Base-by-base conservation (phyloP, 2,329 filamentous ascomycete genomes). In the Neonectria faginata region DNA sequence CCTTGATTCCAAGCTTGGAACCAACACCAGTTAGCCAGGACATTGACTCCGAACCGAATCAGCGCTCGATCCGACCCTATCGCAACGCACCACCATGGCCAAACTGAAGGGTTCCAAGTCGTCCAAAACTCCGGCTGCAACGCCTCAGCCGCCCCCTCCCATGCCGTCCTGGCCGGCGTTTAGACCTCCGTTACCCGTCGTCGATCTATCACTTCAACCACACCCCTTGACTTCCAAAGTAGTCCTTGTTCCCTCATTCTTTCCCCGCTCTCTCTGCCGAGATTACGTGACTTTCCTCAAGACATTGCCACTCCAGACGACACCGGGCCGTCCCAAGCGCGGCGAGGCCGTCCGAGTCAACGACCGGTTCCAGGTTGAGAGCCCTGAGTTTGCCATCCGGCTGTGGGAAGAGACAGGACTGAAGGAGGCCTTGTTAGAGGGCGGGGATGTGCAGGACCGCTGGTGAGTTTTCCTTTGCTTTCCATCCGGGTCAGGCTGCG, bases 311-410 rank as follows among this genome's bases (percentile, higher is more conserved):
- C 81, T 97, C 50, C 86, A 86, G 48, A 97, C 93, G 1, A 97
- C 93, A 0, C 93, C 93, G 0, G 89, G 88, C 0, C 89, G 88
- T 65, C 93, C 93, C 1, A 95, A 92, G 77, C 89, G 88, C 66
- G 93, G 92, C 52, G 90, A 96, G 60, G 94, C 94, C 1, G 86
- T 93, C 8, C 86, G 95, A 39, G 92, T 97, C 51, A 97, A 97
- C 76, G 95, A 97, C 76, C 89, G 95, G 11, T 97, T 91, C 72
- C 93, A 97, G 79, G 82, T 97, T 20, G 83, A 94, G 29, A 94
- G 97, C 79, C 79, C 87, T 29, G 78, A 69, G 0, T 97, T 97
- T 77, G 92, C 94, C 0, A 84, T 88, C 72, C 83, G 86, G 59
- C 79, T 97, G 14, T 98, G 94, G 94, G 84, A 85, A 48, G 85